A percentile compares a stretch with the other conserved stretches of the same genome.
Conservation (phyloP, 2,329 filamentous ascomycete species). For the Phialophora chinensis region DNA sequence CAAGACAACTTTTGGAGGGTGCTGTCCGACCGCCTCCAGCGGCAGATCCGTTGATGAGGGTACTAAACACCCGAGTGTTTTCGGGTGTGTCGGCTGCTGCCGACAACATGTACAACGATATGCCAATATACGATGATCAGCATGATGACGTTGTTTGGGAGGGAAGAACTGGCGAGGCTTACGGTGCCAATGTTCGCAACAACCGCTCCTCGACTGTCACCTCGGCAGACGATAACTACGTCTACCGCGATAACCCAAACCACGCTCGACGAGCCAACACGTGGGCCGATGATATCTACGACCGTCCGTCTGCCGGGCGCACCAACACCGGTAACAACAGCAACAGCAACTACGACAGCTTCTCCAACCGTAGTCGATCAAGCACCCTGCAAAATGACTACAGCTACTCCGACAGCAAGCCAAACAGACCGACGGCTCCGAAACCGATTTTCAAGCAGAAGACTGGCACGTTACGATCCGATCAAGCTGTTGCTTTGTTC, state of each 20-base stretch:
- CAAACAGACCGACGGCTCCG: slow-evolving; percentile 80
- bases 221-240: slow-evolving; percentile 55
- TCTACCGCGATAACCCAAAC: slow-evolving; percentile 58
- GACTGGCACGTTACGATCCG: slow-evolving; percentile 57
- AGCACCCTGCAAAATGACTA: slow-evolving; percentile 56
- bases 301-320: slow-evolving; percentile 44
- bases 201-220: slow-evolving; percentile 63
- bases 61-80: slow-evolving; percentile 86
- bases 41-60: slow-evolving; percentile 80
- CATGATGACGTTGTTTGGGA: slow-evolving; percentile 88
- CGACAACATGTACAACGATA: slow-evolving; percentile 88
- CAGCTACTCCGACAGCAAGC: slow-evolving; percentile 65
- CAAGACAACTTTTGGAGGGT: slow-evolving; percentile 80
- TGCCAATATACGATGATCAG: slow-evolving; percentile 82
- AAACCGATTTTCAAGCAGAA: slow-evolving; percentile 77
- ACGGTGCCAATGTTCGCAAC: slow-evolving; percentile 68
- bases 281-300: slow-evolving; percentile 58
- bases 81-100: slow-evolving; percentile 65
- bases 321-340: slow-evolving; percentile 44
- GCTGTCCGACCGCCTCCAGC: slow-evolving; percentile 77
- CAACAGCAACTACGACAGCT: slow-evolving; percentile 42
- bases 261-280: slow-evolving; percentile 51
- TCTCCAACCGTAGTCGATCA: slow-evolving; percentile 47
- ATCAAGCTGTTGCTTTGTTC: slow-evolving; percentile 89
- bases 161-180: slow-evolving; percentile 71